A percentile compares a stretch with the other conserved stretches of the same genome.
phyloP scores from a whole-genome alignment of 352 stramenopile species.

The Phytopythium boreale region DNA sequence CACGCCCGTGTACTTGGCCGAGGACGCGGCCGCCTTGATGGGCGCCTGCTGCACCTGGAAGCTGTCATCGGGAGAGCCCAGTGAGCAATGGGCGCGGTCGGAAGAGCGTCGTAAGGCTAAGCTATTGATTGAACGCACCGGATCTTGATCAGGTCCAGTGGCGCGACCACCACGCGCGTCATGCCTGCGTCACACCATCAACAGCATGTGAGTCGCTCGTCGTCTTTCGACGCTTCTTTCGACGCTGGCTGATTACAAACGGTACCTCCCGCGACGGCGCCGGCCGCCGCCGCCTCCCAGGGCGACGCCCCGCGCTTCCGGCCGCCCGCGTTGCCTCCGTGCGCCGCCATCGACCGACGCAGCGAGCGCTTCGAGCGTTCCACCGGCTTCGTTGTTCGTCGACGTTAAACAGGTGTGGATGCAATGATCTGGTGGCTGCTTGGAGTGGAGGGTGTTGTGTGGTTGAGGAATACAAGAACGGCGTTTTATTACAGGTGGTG shows the following conservation, averaged over 20 bases:
- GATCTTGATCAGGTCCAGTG: conserved; percentile 81
- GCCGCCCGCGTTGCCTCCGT: neutral
- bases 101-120: no score
- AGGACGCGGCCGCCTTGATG: conserved; percentile 15
- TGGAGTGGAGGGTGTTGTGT: neutral
- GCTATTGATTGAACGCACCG: conserved; percentile 14
- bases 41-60: conserved; percentile 76
- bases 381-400: conserved; percentile 14
- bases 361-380: no score
- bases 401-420: neutral
- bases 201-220: neutral
- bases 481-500: neutral
- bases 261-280: conserved; percentile 58
- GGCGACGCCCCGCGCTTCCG: conserved; percentile 21
- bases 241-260: neutral
- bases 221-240: neutral
- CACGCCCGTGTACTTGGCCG: conserved; percentile 52
- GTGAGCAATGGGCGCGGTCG: no score
- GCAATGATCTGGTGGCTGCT: neutral
- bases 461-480: neutral
- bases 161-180: conserved; percentile 70
- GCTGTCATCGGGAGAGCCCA: neutral
- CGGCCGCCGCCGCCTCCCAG: conserved; percentile 51
- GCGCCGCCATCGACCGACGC: conserved; percentile 7
- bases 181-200: conserved; percentile 18